Percentiles rank a stretch among this genome's conserved stretches.
These are phyloP conservation scores for Coffea humblotiana DNA, from an alignment of 305 asterid species.

Conservation along the genomic window DNA sequence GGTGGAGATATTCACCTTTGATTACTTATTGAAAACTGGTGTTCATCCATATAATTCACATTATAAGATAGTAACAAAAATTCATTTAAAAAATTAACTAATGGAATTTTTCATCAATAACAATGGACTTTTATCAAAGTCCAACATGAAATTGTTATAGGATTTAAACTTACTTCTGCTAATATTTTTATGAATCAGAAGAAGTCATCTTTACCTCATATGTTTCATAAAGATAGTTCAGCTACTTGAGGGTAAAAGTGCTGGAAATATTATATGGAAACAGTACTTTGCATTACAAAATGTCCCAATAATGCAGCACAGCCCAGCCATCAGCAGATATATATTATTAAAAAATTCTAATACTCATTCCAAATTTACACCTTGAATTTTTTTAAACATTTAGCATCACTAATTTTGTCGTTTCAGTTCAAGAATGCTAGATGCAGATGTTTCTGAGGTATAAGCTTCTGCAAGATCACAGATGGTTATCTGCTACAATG, in stretches of 20 bases:
- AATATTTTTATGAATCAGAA: background rate
- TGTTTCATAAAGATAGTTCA: background rate
- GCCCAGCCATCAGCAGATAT: background rate
- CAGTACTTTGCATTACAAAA: background rate
- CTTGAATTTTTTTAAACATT: background rate
- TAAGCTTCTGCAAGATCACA: background rate
- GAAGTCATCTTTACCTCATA: background rate
- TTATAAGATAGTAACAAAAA: background rate
- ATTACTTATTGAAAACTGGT: background rate
- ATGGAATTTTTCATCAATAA: too few relatives aligned
- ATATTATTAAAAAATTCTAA: background rate
- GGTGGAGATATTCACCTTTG: background rate
- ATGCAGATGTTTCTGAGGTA: background rate
- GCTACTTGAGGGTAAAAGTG: background rate
- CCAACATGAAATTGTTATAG: background rate
- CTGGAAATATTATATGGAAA: background rate
- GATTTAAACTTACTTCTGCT: background rate
- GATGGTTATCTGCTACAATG: background rate
- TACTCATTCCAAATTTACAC: background rate
- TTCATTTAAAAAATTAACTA: background rate
- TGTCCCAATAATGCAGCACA: too few relatives aligned
- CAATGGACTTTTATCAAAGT: background rate
- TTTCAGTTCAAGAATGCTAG: background rate
- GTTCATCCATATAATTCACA: background rate
- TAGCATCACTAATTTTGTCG: background rate